Percentiles rank a stretch among this genome's conserved stretches.
Conservation (phyloP, 2,329 filamentous ascomycete genomes). For the Trichoderma polysporum region DNA sequence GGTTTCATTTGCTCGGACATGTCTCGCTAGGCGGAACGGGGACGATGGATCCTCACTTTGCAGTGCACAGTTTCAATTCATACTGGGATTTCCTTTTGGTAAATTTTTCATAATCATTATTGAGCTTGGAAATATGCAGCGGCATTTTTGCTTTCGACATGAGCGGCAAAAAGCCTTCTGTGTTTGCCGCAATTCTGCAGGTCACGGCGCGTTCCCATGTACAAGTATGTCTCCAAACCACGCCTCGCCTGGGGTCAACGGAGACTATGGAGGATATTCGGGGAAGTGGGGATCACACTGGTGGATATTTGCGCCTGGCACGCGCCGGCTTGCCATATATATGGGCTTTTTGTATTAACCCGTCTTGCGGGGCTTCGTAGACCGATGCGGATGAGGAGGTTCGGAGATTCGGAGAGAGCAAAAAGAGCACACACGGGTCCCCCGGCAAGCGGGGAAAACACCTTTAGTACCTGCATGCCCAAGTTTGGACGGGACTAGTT, state of each 20-base stretch:
- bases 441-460: neutral
- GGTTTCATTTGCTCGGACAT: neutral
- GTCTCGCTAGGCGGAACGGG: neutral
- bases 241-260: conserved; percentile 3
- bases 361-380: neutral
- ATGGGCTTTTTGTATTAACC: neutral
- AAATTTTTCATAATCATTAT: neutral
- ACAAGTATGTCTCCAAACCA: neutral
- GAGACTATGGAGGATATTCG: neutral
- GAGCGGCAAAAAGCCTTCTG: neutral
- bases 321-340: conserved; percentile 4
- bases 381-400: neutral
- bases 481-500: neutral
- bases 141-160: neutral
- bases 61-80: neutral
- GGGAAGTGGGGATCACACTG: neutral
- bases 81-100: neutral
- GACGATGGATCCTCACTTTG: neutral
- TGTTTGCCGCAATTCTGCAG: conserved; percentile 1
- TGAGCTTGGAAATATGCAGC: neutral
- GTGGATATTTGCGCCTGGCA: neutral
- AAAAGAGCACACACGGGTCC: too few species aligned
- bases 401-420: conserved; percentile 11
- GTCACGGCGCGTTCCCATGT: neutral
- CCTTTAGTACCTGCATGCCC: conserved; percentile 6